phyloP scores from a whole-genome alignment of 257 asterid species.

The Leonotis leonurus region DNA sequence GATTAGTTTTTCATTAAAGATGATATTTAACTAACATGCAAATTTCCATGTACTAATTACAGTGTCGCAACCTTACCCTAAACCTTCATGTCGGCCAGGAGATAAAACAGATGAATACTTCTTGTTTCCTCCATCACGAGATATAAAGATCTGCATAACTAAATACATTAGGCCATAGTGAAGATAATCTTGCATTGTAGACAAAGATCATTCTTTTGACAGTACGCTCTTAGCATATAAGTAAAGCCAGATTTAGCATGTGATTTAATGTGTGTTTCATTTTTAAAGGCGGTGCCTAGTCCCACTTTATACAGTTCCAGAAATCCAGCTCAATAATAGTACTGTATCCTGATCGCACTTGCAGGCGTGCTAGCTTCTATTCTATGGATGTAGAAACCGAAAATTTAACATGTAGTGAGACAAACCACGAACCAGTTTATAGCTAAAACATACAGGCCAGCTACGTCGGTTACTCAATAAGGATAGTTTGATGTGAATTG shows the following conservation, averaged over 20 bases:
- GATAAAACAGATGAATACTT: constrained; percentile 82
- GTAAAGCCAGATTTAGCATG: background rate
- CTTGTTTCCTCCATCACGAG: constrained; percentile 96
- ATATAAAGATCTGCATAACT: constrained; percentile 67
- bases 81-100: constrained; percentile 82
- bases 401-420: no score
- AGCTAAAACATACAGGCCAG: no score
- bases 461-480: no score
- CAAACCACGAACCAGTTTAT: no score
- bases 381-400: no score
- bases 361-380: background rate
- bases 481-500: no score
- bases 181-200: background rate
- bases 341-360: background rate
- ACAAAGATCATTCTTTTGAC: background rate
- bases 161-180: constrained; percentile 8
- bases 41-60: background rate
- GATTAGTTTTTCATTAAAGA: background rate
- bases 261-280: background rate
- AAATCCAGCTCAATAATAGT: background rate
- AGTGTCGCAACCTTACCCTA: constrained; percentile 55
- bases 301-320: background rate
- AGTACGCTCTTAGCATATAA: background rate
- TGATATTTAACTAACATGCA: background rate
- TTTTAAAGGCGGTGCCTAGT: background rate